Base-by-base conservation (phyloP, 768 basidiomycete genomes). In the Mycena epipterygia region DNA sequence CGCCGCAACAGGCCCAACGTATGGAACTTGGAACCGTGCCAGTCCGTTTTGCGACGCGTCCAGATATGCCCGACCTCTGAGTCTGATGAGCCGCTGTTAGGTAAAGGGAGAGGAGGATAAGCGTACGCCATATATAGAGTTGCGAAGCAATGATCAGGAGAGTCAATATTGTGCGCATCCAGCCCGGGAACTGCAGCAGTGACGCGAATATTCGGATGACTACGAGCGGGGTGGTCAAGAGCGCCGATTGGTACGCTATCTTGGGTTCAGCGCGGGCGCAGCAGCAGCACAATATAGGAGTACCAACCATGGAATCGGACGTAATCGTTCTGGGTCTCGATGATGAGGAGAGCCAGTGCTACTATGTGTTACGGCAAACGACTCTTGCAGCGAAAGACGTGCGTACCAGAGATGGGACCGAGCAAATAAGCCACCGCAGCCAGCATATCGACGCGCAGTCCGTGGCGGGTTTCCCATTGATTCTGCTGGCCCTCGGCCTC, bases 251-350 rank as follows among this genome's bases (percentile, higher is more conserved):
- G 76, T 94, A 94, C 33, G 92, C 94, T 95, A 33, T 4, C 60
- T 55, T 73, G 56, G 63, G 9, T 52, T 61, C 57, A 63, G 41
- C 35, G 63, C 51, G 33, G 51, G 55, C 13, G 70, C 16, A 0
- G 35, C 51, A 41, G 23, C 25, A 60, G 48, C 30, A n/a, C 9
- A 41, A 61, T 39, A 19, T 30, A 58, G 56, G 76, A 87, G 75
- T 60, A 92, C 93, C 91, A 76, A 92, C 93, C 91, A 77, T 93
- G 93, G 77, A 94, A 94, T 61, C 93, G 89, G 67, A 94, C 89
- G 71, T 89, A 91, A 79, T 94, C 91, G 74, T 92, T 92, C 69
- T 88, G 87, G 13, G 90, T 95, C 80, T 95, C 93, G n/a, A 90
- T 71, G n/a, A 93, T 85, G 13, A 95, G 85, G 35, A 94, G 79